phyloP scores from a whole-genome alignment of 179 eudicot genomes.

The Silene vulgaris region DNA sequence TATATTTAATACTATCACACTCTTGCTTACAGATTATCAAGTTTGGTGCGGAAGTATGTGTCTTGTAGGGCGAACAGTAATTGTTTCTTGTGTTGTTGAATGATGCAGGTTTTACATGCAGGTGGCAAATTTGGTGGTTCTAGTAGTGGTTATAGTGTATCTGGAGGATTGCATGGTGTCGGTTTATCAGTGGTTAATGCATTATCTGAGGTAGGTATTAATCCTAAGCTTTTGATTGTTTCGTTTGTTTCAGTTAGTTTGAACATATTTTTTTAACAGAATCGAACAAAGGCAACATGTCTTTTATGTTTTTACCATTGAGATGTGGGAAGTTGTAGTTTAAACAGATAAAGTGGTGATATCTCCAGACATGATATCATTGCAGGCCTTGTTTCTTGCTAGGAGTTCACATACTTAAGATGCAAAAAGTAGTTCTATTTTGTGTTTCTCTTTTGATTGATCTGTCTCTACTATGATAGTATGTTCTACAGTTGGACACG shows the following conservation, averaged over 20 bases:
- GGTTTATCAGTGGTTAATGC: slow-evolving; percentile 97
- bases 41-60: neutral
- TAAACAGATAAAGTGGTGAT: neutral
- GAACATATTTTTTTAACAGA: neutral
- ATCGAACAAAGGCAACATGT: neutral
- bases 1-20: neutral
- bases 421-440: neutral
- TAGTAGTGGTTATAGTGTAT: slow-evolving; percentile 93
- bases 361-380: neutral
- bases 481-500: neutral
- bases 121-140: slow-evolving; percentile 98
- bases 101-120: slow-evolving; percentile 88
- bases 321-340: slow-evolving; percentile 7
- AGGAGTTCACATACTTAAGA: neutral
- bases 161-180: slow-evolving; percentile 97
- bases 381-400: slow-evolving; percentile 5
- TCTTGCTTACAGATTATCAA: neutral
- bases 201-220: slow-evolving; percentile 65
- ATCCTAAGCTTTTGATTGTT: slow-evolving; percentile 1
- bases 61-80: neutral
- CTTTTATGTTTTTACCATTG: slow-evolving; percentile 6
- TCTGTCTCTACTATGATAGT: neutral
- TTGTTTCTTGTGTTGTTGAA: slow-evolving; percentile 13
- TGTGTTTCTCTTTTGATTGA: neutral
- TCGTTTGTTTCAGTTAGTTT: neutral